Evolutionary conservation across 179 eudicot genomes (phyloP).

Genomic region (Silene coronaria): DNA sequence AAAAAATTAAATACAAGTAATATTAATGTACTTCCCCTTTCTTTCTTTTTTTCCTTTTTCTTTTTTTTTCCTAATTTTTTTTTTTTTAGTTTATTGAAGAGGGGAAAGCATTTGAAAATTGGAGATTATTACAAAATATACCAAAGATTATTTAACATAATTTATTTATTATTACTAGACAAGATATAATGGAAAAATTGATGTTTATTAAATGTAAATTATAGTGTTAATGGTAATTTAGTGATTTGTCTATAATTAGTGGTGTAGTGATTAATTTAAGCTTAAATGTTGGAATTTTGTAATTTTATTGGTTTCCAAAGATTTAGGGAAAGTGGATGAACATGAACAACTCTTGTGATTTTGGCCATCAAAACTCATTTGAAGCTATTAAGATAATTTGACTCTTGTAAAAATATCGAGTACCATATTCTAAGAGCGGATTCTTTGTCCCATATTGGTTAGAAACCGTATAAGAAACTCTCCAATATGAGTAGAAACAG

Average conservation of each 20-base stretch:
- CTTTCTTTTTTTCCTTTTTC: not conserved
- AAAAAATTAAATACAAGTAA: not conserved
- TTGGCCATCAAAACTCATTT: conserved; percentile 17
- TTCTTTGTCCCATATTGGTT: no score
- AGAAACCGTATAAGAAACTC: no score
- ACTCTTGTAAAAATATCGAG: not conserved
- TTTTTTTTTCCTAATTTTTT: not conserved
- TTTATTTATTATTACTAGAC: not conserved
- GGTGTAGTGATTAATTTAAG: conserved; percentile 1
- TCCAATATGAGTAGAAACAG: no score
- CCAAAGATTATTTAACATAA: not conserved
- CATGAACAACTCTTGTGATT: conserved; percentile 13
- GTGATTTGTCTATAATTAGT: conserved; percentile 24
- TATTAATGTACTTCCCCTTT: not conserved
- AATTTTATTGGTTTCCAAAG: conserved; percentile 18
- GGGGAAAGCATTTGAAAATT: not conserved
- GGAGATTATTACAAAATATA: not conserved
- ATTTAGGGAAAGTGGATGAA: conserved; percentile 17
- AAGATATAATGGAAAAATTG: conserved; percentile 18
- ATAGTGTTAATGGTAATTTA: not conserved
- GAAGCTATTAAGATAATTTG: not conserved
- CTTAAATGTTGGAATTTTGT: conserved; percentile 12
- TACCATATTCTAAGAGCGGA: no score
- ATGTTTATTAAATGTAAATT: conserved; percentile 16
- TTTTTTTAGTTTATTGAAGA: not conserved